These are phyloP conservation scores for Alternaria sp. DNA, from an alignment of 2,329 filamentous ascomycete species.

Conservation along the genomic window DNA sequence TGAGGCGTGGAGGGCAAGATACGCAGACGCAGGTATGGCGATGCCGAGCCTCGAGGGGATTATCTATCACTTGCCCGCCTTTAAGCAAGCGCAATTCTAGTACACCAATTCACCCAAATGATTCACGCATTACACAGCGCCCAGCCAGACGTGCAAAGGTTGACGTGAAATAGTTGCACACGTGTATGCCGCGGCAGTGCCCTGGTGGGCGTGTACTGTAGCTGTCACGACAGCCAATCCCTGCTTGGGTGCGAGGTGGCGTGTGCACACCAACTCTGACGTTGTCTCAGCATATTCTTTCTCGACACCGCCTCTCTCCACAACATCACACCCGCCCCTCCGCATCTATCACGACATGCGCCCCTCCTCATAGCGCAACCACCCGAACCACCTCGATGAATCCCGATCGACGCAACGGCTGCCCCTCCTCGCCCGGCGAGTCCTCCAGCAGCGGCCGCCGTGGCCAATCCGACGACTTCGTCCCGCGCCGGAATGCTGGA, in stretches of 20 bases:
- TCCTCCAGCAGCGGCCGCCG: slow-evolving; percentile 36
- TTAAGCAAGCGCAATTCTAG: neutral
- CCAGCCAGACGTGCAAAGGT: neutral
- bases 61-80: neutral
- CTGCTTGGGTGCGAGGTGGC: slow-evolving; percentile 14
- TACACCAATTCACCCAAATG: neutral
- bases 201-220: neutral
- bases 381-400: slow-evolving; percentile 33
- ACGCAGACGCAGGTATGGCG: slow-evolving; percentile 8
- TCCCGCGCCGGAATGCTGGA: slow-evolving; percentile 36
- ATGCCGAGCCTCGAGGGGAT: slow-evolving; percentile 10
- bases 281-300: slow-evolving; percentile 21
- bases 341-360: slow-evolving; percentile 40
- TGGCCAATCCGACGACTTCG: slow-evolving; percentile 31
- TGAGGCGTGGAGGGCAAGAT: neutral
- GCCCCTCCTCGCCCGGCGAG: slow-evolving; percentile 32
- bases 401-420: slow-evolving; percentile 31
- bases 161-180: neutral
- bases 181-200: slow-evolving; percentile 5
- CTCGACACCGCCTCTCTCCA: slow-evolving; percentile 16
- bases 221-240: slow-evolving; percentile 14
- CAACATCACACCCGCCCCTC: slow-evolving; percentile 8
- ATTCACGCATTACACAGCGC: neutral
- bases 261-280: slow-evolving; percentile 22
- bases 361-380: slow-evolving; percentile 21